Evolutionary conservation across 305 asterid species (phyloP), one percentile per base, ranked within the genome.

Genomic region (Fraxinus nigra): DNA sequence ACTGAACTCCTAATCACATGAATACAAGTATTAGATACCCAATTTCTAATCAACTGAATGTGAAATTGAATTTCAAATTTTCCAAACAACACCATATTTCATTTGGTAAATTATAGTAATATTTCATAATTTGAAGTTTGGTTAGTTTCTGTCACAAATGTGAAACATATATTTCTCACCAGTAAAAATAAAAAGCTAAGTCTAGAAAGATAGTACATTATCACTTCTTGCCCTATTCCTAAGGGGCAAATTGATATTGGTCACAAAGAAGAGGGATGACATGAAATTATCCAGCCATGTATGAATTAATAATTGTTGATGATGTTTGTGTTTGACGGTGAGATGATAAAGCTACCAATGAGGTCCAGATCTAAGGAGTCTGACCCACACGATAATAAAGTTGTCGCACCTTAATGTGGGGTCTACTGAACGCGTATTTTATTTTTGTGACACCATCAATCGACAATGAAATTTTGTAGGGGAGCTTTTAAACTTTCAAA

Each of bases 231-330:
- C 7, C 40, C 10, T 76, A 7, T 32, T 18, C 4, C 34, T 14
- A 30, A 51, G 40, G 70, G 81, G 26, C 72, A 76, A 38, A 82
- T 46, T 82, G 78, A 82, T 65, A 38, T 33, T 43, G 33, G 5
- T n/a, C 28, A 77, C 22, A 76, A 82, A 67, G 10, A 2, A 72
- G 28, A 63, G 83, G 83, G 51, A 20, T 11, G n/a, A 72, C 59
- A 5, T 73, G 61, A 20, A 73, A 80, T 33, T 28, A 28, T 65
- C 18, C 51, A 73, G 75, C 13, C 38, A 76, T 61, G 73, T 26
- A 24, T 59, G 61, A 26, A 30, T 69, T 30, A 30, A 69, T 69
- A 69, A 26, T 69, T 69, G 22, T 30, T 69, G 14, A 69, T 30
- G 75, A 69, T 14, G 22, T 30, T 69, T 69, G 35, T 5, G 22